Base-by-base conservation (phyloP, 2,329 filamentous ascomycete genomes). In the Gremmenia infestans region DNA sequence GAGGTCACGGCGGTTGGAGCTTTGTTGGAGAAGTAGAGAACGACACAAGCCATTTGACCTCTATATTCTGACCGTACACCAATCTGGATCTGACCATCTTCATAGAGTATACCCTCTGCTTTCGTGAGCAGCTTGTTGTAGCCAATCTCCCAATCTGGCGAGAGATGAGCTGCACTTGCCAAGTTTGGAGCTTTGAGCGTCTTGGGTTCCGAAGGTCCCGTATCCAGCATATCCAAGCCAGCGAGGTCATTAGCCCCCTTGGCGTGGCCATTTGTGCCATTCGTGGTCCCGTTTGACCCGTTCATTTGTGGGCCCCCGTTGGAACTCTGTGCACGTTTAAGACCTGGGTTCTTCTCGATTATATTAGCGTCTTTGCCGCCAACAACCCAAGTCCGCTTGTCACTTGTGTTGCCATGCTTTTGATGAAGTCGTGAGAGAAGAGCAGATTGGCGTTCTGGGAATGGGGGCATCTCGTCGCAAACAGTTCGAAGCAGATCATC, bases 391-490 rank as follows among this genome's bases (percentile, higher is more conserved):
- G 94, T 97, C 59, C 93, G 84, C 75, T 95, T 95, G 72, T 99
- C 94, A 69, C 90, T 96, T 14, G 91, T 94, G 58, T 88, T 89
- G 48, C 88, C 89, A 67, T 95, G 91, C 75, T 96, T 97, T 73
- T 96, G 91, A 73, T 99, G 93, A 50, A 99, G 80, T 56, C 94
- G 83, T 40, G 93, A 97, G 11, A 99, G 78, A 28, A 99, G 78
- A 1, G 94, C 93, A 5, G 94, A 97, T 56, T 96, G 87, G 58
- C 95, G 81, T 72, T 99, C 92, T 0, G 94, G 95, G 74, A 97
- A 99, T 0, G 94, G 92, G 2, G 94, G 94, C 95, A 99, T 99
- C 72, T 99, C 94, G 65, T 99, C 94, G 71, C 92, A 96, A 5
- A 99, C 86, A 0, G 94, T 97, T 51, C 94, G 85, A 12, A 99